phyloP scores from a whole-genome alignment of 2,329 filamentous ascomycete species.

The Laburnicola sp. region DNA sequence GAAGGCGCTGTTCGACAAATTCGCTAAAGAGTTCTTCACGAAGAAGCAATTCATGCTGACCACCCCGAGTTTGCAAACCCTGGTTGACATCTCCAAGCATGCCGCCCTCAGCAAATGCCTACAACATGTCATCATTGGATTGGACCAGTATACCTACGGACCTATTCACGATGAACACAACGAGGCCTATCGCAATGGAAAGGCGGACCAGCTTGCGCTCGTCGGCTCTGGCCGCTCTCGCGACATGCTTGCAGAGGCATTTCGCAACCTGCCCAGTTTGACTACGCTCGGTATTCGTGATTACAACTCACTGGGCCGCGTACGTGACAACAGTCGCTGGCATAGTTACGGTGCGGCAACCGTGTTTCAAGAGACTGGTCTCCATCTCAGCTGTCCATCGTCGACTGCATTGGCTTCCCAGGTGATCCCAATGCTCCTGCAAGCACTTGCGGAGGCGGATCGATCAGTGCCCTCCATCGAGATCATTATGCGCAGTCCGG shows the following conservation, averaged over 20 bases:
- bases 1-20: conserved; percentile 57
- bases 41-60: conserved; percentile 62
- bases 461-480: conserved; percentile 52
- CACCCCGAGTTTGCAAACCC: conserved; percentile 58
- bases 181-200: conserved; percentile 23
- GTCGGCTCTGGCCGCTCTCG: conserved; percentile 52
- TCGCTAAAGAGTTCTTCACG: conserved; percentile 65
- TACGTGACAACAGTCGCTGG: conserved; percentile 58
- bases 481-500: conserved; percentile 46
- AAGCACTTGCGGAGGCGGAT: conserved; percentile 34
- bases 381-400: conserved; percentile 15
- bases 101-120: conserved; percentile 44
- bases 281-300: conserved; percentile 63
- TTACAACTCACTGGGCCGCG: conserved; percentile 55
- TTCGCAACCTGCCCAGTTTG: conserved; percentile 59
- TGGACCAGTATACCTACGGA: conserved; percentile 36
- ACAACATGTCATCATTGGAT: conserved; percentile 56
- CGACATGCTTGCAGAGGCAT: conserved; percentile 60
- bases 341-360: conserved; percentile 58
- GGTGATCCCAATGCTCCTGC: conserved; percentile 24
- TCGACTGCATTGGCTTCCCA: conserved; percentile 16
- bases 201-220: conserved; percentile 31
- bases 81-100: conserved; percentile 51
- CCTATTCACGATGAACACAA: conserved; percentile 9
- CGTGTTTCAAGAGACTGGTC: conserved; percentile 42